Percentiles rank a stretch among this genome's conserved stretches.
phyloP scores from a whole-genome alignment of 257 asterid species.

The Craterostigma plantagineum region DNA sequence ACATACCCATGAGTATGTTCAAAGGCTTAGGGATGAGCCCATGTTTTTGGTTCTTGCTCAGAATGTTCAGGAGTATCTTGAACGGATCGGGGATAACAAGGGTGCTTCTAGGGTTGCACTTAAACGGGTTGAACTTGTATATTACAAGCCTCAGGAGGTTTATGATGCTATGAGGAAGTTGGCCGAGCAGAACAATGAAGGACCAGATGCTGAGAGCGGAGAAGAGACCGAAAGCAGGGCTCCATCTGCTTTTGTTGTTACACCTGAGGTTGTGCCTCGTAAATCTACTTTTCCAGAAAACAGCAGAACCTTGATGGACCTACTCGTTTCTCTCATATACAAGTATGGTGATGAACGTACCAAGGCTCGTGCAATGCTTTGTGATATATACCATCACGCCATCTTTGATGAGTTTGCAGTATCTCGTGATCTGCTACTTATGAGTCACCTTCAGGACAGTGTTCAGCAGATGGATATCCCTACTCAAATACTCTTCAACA shows the following conservation, averaged over 20 bases:
- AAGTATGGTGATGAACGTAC: conserved; percentile 83
- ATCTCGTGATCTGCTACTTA: conserved; percentile 73
- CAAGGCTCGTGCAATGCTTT: conserved; percentile 97
- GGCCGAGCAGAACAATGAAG: conserved; percentile 43
- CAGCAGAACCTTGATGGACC: conserved; percentile 73
- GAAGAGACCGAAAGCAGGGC: conserved; percentile 36
- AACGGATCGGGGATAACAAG: conserved; percentile 41
- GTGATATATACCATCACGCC: conserved; percentile 90
- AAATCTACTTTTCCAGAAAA: conserved; percentile 74
- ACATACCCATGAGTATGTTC: conserved; percentile 84
- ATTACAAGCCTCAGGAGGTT: conserved; percentile 90
- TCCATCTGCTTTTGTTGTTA: conserved; percentile 46
- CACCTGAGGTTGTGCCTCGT: conserved; percentile 76
- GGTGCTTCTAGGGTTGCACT: conserved; percentile 95
- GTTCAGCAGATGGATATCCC: conserved; percentile 94
- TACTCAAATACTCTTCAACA: conserved; percentile 74
- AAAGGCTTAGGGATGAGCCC: conserved; percentile 90
- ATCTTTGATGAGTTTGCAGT: conserved; percentile 60
- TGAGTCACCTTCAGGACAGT: conserved; percentile 96
- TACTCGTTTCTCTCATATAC: conserved; percentile 65
- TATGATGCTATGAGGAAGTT: conserved; percentile 86
- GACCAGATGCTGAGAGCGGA: conserved; percentile 40
- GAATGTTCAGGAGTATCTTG: conserved; percentile 70
- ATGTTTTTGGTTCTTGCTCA: conserved; percentile 67
- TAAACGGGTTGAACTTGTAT: conserved; percentile 74